phyloP scores from a whole-genome alignment of 2,329 filamentous ascomycete genomes.

The Blastomyces gilchristii region DNA sequence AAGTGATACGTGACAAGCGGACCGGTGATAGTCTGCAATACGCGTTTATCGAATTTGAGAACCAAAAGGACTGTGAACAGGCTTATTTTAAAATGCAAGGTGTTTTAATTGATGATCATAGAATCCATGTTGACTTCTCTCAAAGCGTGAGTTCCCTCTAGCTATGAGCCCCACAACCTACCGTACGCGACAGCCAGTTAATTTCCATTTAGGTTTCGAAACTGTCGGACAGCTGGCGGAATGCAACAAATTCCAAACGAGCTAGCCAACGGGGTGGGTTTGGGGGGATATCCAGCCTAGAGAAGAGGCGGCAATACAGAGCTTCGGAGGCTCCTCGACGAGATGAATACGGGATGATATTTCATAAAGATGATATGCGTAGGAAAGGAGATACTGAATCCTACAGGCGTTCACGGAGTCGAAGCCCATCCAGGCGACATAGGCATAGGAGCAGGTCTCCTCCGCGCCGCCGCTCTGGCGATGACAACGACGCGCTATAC shows the following conservation, averaged over 20 bases:
- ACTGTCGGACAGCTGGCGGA: constrained; percentile 81
- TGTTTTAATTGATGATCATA: constrained; percentile 89
- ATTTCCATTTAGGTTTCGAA: constrained; percentile 47
- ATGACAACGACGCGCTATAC: constrained; percentile 19
- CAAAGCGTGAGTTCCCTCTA: constrained; percentile 61
- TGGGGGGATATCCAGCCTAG: constrained; percentile 76
- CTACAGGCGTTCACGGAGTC: constrained; percentile 13
- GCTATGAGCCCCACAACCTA: not conserved
- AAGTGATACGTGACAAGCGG: constrained; percentile 87
- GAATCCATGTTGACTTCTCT: constrained; percentile 97
- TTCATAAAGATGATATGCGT: constrained; percentile 61
- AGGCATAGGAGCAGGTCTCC: constrained; percentile 23
- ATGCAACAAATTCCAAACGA: constrained; percentile 72
- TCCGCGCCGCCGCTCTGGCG: constrained; percentile 24
- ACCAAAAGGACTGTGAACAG: constrained; percentile 83
- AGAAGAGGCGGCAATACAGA: constrained; percentile 84
- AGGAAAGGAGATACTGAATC: constrained; percentile 28
- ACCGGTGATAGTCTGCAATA: constrained; percentile 95
- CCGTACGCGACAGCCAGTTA: constrained; percentile 15
- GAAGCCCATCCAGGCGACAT: constrained; percentile 36
- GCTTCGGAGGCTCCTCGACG: constrained; percentile 45
- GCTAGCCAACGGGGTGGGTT: constrained; percentile 62
- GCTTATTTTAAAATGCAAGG: constrained; percentile 99
- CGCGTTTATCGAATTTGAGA: constrained; percentile 92
- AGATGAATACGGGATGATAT: constrained; percentile 64